Evolutionary conservation across 2,329 filamentous ascomycete species (phyloP).

Genomic region (Thelonectria rubi): DNA sequence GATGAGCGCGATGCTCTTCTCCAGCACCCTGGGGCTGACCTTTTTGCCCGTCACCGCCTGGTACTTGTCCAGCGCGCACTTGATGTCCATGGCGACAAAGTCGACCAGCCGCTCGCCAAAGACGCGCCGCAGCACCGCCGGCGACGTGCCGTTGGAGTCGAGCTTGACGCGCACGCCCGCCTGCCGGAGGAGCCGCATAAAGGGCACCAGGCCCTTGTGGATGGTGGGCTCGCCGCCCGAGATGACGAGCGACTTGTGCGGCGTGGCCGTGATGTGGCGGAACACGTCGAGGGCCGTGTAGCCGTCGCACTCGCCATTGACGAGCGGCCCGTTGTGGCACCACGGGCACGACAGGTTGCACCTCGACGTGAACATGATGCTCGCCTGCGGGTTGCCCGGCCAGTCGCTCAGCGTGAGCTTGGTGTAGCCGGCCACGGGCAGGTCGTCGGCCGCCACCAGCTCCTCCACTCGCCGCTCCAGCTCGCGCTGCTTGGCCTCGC

Average conservation of each 20-base stretch:
- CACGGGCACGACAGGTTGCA: slow-evolving; percentile 38
- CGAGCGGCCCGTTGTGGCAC: slow-evolving; percentile 38
- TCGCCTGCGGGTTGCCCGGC: slow-evolving; percentile 35
- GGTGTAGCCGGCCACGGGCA: slow-evolving; percentile 35
- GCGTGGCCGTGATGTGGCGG: slow-evolving; percentile 25
- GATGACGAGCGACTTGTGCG: slow-evolving; percentile 35
- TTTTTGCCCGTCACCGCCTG: slow-evolving; percentile 33
- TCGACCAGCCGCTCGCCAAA: slow-evolving; percentile 28
- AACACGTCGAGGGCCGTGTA: slow-evolving; percentile 29
- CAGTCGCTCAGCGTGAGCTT: slow-evolving; percentile 37
- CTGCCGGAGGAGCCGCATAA: slow-evolving; percentile 29
- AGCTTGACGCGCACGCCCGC: slow-evolving; percentile 31
- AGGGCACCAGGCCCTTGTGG: slow-evolving; percentile 34
- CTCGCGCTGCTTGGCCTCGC: not conserved
- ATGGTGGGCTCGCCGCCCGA: slow-evolving; percentile 39
- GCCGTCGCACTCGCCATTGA: slow-evolving; percentile 30
- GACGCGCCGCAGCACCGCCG: not conserved
- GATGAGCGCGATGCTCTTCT: slow-evolving; percentile 33
- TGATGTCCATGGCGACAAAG: slow-evolving; percentile 40
- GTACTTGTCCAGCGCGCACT: slow-evolving; percentile 38
- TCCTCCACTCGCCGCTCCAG: slow-evolving; percentile 25
- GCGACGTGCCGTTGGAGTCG: slow-evolving; percentile 35
- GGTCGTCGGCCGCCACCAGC: slow-evolving; percentile 23
- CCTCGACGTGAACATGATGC: slow-evolving; percentile 38
- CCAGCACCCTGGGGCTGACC: slow-evolving; percentile 27